Percentiles rank a stretch among this genome's conserved stretches.
These are phyloP conservation scores for Wickerhamiella domercqiae DNA, from an alignment of 805 yeast genomes.

Conservation along the genomic window DNA sequence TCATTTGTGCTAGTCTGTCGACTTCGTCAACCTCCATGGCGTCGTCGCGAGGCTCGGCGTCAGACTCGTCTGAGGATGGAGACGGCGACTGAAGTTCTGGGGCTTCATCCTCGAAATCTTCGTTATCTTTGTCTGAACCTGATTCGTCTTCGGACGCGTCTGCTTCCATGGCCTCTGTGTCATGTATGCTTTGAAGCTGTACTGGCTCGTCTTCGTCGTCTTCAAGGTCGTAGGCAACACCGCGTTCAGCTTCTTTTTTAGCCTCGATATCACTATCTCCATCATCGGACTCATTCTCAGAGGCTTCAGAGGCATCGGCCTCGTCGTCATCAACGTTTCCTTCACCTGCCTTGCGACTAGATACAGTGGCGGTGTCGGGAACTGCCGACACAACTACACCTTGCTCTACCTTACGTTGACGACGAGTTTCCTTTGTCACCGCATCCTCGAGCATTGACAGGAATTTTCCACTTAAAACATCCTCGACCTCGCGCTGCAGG, in stretches of 20 bases:
- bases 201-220: conserved; percentile 22
- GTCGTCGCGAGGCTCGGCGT: conserved; percentile 19
- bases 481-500: conserved; percentile 60
- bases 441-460: conserved; percentile 54
- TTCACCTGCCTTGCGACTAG: not conserved
- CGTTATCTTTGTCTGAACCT: not conserved
- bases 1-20: conserved; percentile 20
- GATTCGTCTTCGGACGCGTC: conserved; percentile 18
- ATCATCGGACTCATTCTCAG: conserved; percentile 60
- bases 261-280: conserved; percentile 88
- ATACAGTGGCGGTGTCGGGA: conserved; percentile 36
- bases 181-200: too few species aligned
- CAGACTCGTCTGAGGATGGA: conserved; percentile 28
- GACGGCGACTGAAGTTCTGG: conserved; percentile 1
- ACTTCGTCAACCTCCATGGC: conserved; percentile 2
- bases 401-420: conserved; percentile 43
- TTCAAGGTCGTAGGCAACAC: conserved; percentile 58
- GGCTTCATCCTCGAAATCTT: too few species aligned
- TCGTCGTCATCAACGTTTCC: conserved; percentile 21
- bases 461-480: conserved; percentile 49
- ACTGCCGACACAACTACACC: conserved; percentile 38
- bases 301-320: conserved; percentile 57
- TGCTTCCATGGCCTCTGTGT: too few species aligned
- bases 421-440: conserved; percentile 66
- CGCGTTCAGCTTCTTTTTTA: conserved; percentile 70